Evolutionary conservation across 495 filamentous ascomycete species (phyloP), one percentile per base, ranked within the genome.

Genomic region (Annulohypoxylon nitens): DNA sequence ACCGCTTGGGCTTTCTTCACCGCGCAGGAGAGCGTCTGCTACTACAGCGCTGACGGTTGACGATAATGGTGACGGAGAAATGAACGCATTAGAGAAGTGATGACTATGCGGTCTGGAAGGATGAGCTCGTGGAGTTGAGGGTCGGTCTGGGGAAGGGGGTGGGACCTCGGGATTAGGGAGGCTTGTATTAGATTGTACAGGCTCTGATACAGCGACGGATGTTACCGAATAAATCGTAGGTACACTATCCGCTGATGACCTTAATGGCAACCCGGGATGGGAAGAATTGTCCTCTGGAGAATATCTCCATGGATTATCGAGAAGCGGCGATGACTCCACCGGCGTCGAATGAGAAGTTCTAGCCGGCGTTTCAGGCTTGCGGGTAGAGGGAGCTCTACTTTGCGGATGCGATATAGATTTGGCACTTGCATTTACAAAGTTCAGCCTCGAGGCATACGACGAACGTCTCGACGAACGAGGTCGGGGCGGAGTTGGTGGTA

Each of bases 21-120:
- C 78, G 3, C 79, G 74, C 6, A 83, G 76, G 12, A 86, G 62
- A 26, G 78, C 80, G 54, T 86, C 84, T 8, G 80, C 77, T 11
- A 86, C 82, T 0, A 84, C 83, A 6, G 82, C 84, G 30, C 73
- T 82, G 20, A 86, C 78, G 1, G 84, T 86, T 1, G 82, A 83
- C 1, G 83, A 84, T 47, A 86, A 78, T 0, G 84, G 84, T 0
- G 82, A 86, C 12, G 84, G 83, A 18, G 83, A 85, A 43, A 84
- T 83, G 37, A 85, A 77, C 8, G 78, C 66, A 16, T 76, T 75
- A 11, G 76, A 79, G 65, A 75, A 81, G 50, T 83, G 81, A 62
- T 80, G 81, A 16, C 73, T 76, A 58, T 79, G 76, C 9, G 76
- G 68, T 16, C 75, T 78, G n/a, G 73, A 74, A 47, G 69, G 48